Conservation (phyloP, 257 asterid genomes). For the Fraxinus cuspidata region DNA sequence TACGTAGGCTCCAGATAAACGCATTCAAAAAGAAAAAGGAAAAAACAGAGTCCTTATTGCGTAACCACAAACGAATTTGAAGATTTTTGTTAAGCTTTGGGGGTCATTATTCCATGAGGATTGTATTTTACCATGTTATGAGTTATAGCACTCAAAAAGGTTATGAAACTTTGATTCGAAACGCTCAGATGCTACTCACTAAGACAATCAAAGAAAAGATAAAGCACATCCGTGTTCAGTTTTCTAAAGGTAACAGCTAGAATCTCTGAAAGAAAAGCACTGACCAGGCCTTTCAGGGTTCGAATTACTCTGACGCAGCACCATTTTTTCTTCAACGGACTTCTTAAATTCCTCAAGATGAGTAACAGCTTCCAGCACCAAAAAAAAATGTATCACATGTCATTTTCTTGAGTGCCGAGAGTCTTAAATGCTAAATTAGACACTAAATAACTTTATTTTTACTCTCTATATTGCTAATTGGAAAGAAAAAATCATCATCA, state of each 20-base stretch:
- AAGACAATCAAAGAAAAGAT: background rate
- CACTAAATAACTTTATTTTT: background rate
- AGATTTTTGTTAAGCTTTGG: background rate
- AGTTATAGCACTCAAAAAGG: background rate
- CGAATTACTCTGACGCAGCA: conserved; percentile 73
- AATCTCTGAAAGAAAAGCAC: conserved; percentile 20
- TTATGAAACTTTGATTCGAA: background rate
- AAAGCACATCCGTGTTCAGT: background rate
- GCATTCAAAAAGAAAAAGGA: background rate
- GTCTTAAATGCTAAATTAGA: conserved; percentile 6
- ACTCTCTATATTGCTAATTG: background rate
- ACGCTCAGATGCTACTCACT: background rate
- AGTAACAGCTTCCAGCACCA: conserved; percentile 82
- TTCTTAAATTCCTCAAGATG: conserved; percentile 92
- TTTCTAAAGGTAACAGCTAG: background rate
- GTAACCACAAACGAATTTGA: background rate
- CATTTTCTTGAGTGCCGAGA: background rate
- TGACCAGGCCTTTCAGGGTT: conserved; percentile 95
- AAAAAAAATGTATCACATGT: background rate
- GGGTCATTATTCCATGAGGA: background rate
- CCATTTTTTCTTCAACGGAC: conserved; percentile 75
- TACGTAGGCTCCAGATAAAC: background rate
- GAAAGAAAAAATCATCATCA: conserved; percentile 10
- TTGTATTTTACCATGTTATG: background rate
- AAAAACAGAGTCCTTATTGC: background rate